Conservation (phyloP, 2,329 filamentous ascomycete genomes). For the Xylaria arbuscula region DNA sequence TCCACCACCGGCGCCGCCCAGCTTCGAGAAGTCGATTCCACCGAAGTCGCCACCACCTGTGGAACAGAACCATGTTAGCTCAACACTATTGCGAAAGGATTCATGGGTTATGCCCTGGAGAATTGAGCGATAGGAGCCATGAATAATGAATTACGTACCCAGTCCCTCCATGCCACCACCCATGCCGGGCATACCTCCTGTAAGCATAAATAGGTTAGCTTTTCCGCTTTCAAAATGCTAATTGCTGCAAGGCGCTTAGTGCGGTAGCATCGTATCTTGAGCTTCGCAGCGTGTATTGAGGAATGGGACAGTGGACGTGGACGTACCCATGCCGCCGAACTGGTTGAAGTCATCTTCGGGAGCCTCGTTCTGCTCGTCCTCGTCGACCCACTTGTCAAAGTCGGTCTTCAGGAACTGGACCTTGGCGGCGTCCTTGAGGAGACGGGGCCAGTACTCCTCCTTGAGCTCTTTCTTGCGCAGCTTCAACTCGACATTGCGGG, state of each 20-base stretch:
- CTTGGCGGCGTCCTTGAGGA: conserved; percentile 91
- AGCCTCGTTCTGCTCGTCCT: conserved; percentile 96
- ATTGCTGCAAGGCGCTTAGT: conserved; percentile 15
- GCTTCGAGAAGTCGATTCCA: conserved; percentile 94
- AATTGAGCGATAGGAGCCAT: conserved; percentile 21
- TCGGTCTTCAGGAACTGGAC: conserved; percentile 97
- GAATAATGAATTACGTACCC: conserved; percentile 51
- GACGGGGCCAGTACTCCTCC: conserved; percentile 93
- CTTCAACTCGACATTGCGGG: conserved; percentile 88
- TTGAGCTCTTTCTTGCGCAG: conserved; percentile 97
- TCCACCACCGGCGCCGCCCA: conserved; percentile 70
- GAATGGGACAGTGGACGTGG: conserved; percentile 23
- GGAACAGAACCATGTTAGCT: conserved; percentile 39
- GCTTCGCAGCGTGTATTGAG: neutral
- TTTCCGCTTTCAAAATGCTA: neutral
- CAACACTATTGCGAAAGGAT: neutral
- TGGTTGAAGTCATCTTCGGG: conserved; percentile 81
- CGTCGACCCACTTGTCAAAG: conserved; percentile 99
- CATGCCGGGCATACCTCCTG: conserved; percentile 67
- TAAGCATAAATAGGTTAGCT: conserved; percentile 37
- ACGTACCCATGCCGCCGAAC: conserved; percentile 73
- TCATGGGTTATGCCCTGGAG: neutral
- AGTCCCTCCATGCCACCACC: conserved; percentile 50
- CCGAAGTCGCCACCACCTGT: conserved; percentile 75
- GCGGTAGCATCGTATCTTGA: neutral